Percentiles rank a stretch among this genome's conserved stretches.
These are phyloP conservation scores for Sporothrix pseudoabietina DNA, from an alignment of 2,329 filamentous ascomycete genomes.

Conservation along the genomic window DNA sequence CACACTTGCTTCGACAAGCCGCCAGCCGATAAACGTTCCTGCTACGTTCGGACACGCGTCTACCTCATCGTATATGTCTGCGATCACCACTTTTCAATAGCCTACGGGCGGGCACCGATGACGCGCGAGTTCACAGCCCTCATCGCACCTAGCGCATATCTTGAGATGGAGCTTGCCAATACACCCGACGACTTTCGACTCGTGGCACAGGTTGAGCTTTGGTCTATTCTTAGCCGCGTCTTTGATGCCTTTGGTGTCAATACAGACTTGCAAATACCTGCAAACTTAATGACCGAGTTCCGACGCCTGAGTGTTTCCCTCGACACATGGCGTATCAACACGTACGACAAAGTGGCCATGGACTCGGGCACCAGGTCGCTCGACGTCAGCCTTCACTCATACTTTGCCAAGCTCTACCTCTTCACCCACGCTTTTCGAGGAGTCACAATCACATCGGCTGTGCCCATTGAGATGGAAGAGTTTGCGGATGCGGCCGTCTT, in stretches of 20 bases:
- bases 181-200: background rate
- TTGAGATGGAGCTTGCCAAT: background rate
- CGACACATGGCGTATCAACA: background rate
- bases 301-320: background rate
- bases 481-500: conserved; percentile 7
- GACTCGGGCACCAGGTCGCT: background rate
- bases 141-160: background rate
- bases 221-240: conserved; percentile 1
- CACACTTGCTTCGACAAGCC: background rate
- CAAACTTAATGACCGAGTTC: background rate
- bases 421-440: conserved; percentile 13
- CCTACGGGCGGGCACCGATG: conserved; percentile 1
- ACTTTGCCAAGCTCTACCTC: conserved; percentile 9
- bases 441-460: background rate
- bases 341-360: background rate
- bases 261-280: background rate
- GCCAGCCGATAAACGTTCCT: background rate
- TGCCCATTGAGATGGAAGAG: background rate
- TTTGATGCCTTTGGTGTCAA: background rate
- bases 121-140: conserved; percentile 5
- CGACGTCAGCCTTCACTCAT: background rate
- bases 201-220: conserved; percentile 6
- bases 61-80: conserved; percentile 8
- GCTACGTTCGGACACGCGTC: conserved; percentile 2
- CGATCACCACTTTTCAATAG: conserved; percentile 10